Base-by-base conservation (phyloP, 352 stramenopile genomes). In the Blastocystis hominis region DNA sequence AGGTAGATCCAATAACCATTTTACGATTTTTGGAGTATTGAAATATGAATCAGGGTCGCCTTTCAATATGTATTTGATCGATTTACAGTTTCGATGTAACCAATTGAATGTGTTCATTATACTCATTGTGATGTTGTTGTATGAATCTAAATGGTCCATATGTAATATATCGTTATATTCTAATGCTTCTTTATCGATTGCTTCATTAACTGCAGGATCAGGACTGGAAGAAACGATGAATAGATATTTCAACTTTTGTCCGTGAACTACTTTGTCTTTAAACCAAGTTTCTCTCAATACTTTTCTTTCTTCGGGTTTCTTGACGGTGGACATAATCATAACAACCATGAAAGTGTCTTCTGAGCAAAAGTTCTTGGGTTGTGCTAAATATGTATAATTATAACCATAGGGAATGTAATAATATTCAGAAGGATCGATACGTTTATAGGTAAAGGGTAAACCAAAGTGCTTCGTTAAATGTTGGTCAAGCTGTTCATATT, bases 371-470 rank as follows among this genome's bases (percentile, higher is more conserved):
- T 78, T 20, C 0, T 20, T 34, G 30, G 68, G 68, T 56, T 78
- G 42, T 9, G 68, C 68, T 0, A 78, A 30, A 24, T 78, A 78
- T 6, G 24, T 55, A n/a, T 78, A 78, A 34, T 78, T 36, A 30
- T 78, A 78, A 78, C 68, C 68, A 61, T 78, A 78, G 68, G 68
- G 68, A 78, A 78, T 56, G n/a, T 78, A 78, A 56, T 78, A 46
- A 38, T 78, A 78, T 20, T 36, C 13, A 2, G 34, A 17, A 30
- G 68, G 40, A 40, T 56, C 3, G 10, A 78, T 34, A 3, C 68
- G 68, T 38, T 78, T 78, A n/a, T 78, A 78, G 36, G 68, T 78
- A 6, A 78, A 78, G 53, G 68, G 68, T 10, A 78, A 34, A 44
- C 68, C 68, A 55, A 63, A 78, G 42, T 46, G 68, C 13, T 78